A percentile compares a stretch with the other conserved stretches of the same genome.
Conservation (phyloP, 1,284 basidiomycete species). For the Leccinum laetum region DNA sequence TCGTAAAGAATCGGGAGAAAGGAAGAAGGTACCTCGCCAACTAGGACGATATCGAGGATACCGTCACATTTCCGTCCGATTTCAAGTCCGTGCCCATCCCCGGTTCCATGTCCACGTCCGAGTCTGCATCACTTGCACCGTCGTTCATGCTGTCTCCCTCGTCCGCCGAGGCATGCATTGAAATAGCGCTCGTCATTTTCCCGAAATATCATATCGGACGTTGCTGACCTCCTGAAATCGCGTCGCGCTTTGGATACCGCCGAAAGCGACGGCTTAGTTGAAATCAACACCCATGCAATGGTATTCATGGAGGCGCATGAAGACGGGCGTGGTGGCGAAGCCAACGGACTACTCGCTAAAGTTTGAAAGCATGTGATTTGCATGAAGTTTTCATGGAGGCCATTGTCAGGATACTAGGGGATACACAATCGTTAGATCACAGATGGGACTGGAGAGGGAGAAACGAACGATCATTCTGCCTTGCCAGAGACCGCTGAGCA, state of each 20-base stretch:
- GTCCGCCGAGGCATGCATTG: conserved; percentile 8
- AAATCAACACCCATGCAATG: conserved; percentile 45
- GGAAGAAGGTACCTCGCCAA: conserved; percentile 44
- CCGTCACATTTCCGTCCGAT: conserved; percentile 44
- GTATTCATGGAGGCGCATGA: conserved; percentile 56
- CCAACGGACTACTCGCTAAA: conserved; percentile 39
- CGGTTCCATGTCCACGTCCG: conserved; percentile 20
- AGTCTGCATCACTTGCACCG: conserved; percentile 12
- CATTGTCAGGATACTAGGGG: conserved; percentile 35
- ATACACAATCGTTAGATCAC: conserved; percentile 11
- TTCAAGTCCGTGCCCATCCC: conserved; percentile 21
- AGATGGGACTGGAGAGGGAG: background rate
- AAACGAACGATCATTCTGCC: conserved; percentile 52
- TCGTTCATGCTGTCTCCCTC: conserved; percentile 1
- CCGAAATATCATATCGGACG: conserved; percentile 30
- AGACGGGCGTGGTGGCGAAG: conserved; percentile 47
- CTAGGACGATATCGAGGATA: conserved; percentile 56
- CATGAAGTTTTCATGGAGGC: conserved; percentile 36
- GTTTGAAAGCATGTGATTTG: conserved; percentile 28
- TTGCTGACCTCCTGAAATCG: conserved; percentile 29
- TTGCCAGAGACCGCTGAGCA: conserved; percentile 56
- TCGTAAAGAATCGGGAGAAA: background rate
- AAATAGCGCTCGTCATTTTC: conserved; percentile 24
- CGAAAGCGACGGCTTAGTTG: conserved; percentile 36
- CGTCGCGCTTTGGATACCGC: conserved; percentile 49